A percentile compares a stretch with the other conserved stretches of the same genome.
These are phyloP conservation scores for Debaryomyces nepalensis DNA, from an alignment of 1,139 yeast genomes.

Conservation along the genomic window DNA sequence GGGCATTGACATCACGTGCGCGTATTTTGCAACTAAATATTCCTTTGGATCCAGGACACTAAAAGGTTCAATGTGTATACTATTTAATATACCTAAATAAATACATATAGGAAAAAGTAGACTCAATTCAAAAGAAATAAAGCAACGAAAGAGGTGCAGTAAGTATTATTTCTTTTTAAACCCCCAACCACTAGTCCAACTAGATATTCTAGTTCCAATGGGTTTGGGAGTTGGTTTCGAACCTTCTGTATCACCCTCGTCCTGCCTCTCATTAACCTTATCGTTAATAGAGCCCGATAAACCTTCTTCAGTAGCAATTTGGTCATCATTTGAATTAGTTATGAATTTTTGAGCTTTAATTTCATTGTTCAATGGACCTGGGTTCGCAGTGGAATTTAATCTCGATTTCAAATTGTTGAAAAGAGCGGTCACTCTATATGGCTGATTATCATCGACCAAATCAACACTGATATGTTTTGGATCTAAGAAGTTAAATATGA, in stretches of 20 bases:
- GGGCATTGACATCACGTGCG: slow-evolving; percentile 4
- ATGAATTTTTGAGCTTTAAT: slow-evolving; percentile 26
- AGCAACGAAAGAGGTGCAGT: no score
- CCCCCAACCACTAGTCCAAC: slow-evolving; percentile 23
- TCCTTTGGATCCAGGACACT: not conserved
- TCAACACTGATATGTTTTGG: slow-evolving; percentile 66
- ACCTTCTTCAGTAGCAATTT: not conserved
- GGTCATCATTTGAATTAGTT: slow-evolving; percentile 6
- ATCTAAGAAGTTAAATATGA: slow-evolving; percentile 82
- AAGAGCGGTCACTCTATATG: slow-evolving; percentile 30
- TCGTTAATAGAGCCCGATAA: no score
- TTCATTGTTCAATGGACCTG: slow-evolving; percentile 12
- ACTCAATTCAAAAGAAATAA: no score
- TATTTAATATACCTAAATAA: not conserved
- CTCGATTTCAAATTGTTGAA: slow-evolving; percentile 33
- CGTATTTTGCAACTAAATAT: slow-evolving; percentile 1
- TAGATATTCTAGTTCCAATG: slow-evolving; percentile 14
- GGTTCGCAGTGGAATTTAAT: slow-evolving; percentile 17
- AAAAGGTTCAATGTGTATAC: no score
- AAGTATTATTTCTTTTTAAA: slow-evolving; percentile 20
- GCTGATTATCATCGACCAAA: slow-evolving; percentile 22
- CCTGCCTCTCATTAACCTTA: slow-evolving; percentile 13
- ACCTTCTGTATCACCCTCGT: slow-evolving; percentile 10
- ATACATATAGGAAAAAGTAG: not conserved
- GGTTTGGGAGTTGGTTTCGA: slow-evolving; percentile 1